Base-by-base conservation (phyloP, 2,329 filamentous ascomycete species). In the Myriosclerotinia curreyana region DNA sequence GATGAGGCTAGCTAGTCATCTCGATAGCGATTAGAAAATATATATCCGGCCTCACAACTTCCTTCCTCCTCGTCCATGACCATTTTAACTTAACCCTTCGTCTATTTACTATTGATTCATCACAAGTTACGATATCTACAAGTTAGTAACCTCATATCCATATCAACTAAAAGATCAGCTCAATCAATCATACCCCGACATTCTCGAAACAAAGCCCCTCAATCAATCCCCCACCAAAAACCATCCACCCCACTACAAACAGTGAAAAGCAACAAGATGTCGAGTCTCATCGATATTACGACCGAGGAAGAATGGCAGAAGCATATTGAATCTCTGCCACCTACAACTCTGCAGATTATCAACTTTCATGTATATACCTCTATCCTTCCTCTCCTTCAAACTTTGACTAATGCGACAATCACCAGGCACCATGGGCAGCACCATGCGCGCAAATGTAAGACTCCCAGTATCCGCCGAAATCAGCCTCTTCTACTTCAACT, bases 381-480 rank as follows among this genome's bases (percentile, higher is more conserved):
- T n/a, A 48, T 59, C 31, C 31, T 17, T 49, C 20, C 15, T n/a
- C 31, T 20, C 34, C 36, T 20, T 36, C 14, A 9, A 49, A 15
- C 28, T n/a, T n/a, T 40, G 42, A 42, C 56, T 65, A 49, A 54
- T 65, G 56, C 56, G 50, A 62, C 51, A 42, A 53, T 28, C 15
- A 55, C 60, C 25, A 65, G 63, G 92, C 95, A 25, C 90, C 93
- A 69, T 99, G 95, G 95, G 95, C 95, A 38, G 92, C 92, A 66
- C 95, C 95, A 64, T 71, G 50, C 36, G 56, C 53, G 60, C 63
- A 63, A 55, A 71, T 64, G 68, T 64, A 50, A 50, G 53, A 51
- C 44, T 40, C 17, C 20, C 12, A 28, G 14, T 7, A 50, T 25
- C 11, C 34, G 15, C 31, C 20, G 17, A 38, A 6, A 42, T 46